phyloP scores from a whole-genome alignment of 2,329 filamentous ascomycete species.

The Aspergillus transmontanensis region DNA sequence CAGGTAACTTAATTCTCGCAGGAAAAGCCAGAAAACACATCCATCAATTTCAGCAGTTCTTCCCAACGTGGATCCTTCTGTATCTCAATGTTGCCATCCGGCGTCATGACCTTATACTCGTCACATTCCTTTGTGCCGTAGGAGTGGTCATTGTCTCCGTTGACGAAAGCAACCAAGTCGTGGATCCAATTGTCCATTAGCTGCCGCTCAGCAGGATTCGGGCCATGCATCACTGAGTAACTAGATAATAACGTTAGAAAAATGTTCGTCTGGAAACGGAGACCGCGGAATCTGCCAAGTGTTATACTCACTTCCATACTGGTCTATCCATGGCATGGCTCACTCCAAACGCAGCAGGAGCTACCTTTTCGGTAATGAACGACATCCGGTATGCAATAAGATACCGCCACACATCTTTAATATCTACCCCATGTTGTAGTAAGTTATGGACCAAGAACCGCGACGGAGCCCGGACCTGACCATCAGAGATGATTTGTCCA shows the following conservation, averaged over 20 bases:
- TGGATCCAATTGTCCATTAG: slow-evolving; percentile 45
- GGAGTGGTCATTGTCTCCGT: slow-evolving; percentile 28
- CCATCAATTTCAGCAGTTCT: slow-evolving; percentile 19
- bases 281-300: background rate
- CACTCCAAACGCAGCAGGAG: slow-evolving; percentile 33
- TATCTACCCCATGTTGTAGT: slow-evolving; percentile 33
- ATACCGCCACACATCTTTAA: slow-evolving; percentile 46
- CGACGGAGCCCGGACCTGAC: slow-evolving; percentile 25
- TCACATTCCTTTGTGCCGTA: slow-evolving; percentile 40
- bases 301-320: slow-evolving; percentile 45
- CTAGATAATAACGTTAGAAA: slow-evolving; percentile 12
- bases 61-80: slow-evolving; percentile 40
- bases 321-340: slow-evolving; percentile 48
- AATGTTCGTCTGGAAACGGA: background rate
- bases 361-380: slow-evolving; percentile 45
- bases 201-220: slow-evolving; percentile 34
- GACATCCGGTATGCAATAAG: slow-evolving; percentile 46
- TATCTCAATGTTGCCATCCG: slow-evolving; percentile 36
- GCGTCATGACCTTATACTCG: slow-evolving; percentile 41
- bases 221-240: slow-evolving; percentile 45
- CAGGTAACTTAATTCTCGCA: background rate
- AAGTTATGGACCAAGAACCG: slow-evolving; percentile 23
- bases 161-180: slow-evolving; percentile 43
- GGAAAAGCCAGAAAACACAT: slow-evolving; percentile 17
- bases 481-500: slow-evolving; percentile 39